A percentile compares a stretch with the other conserved stretches of the same genome.
phyloP scores from a whole-genome alignment of 1,139 yeast genomes.

The Petasospora fabianii region DNA sequence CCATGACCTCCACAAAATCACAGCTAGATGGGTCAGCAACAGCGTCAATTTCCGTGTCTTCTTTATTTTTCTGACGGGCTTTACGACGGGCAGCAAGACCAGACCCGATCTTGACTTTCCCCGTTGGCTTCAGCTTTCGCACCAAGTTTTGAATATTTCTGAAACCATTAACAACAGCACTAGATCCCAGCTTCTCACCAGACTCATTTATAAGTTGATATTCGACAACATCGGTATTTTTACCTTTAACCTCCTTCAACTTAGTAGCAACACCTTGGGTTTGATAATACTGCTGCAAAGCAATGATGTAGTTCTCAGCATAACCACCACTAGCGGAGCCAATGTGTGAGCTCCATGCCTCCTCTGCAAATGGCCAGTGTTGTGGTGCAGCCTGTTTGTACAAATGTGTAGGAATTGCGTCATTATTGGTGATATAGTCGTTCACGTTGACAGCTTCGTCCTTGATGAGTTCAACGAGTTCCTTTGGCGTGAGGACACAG shows the following conservation, averaged over 20 bases:
- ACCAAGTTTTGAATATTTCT: slow-evolving; percentile 92
- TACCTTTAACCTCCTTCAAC: slow-evolving; percentile 44
- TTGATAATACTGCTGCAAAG: slow-evolving; percentile 33
- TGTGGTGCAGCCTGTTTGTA: slow-evolving; percentile 25
- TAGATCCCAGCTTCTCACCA: slow-evolving; percentile 47
- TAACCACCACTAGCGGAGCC: slow-evolving; percentile 95
- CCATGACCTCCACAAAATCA: slow-evolving; percentile 93
- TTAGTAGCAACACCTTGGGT: slow-evolving; percentile 24
- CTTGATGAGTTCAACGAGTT: slow-evolving; percentile 65
- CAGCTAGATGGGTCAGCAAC: slow-evolving; percentile 62
- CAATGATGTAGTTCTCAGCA: slow-evolving; percentile 54
- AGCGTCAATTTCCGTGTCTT: slow-evolving; percentile 4
- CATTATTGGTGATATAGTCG: slow-evolving; percentile 26
- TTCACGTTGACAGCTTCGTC: slow-evolving; percentile 44
- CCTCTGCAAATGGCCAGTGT: slow-evolving; percentile 53
- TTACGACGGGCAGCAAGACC: slow-evolving; percentile 33
- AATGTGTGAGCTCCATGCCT: slow-evolving; percentile 67
- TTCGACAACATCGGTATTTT: slow-evolving; percentile 75
- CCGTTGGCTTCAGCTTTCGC: slow-evolving; percentile 62
- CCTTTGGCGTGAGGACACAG: slow-evolving; percentile 91
- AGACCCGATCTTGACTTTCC: slow-evolving; percentile 26
- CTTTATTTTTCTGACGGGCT: slow-evolving; percentile 19
- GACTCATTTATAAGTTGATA: slow-evolving; percentile 45
- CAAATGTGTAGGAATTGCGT: slow-evolving; percentile 19
- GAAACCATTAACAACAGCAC: slow-evolving; percentile 86